Percentiles rank a stretch among this genome's conserved stretches.
Evolutionary conservation across 1,284 basidiomycete genomes (phyloP).

Genomic region (Cryptococcus sp.): DNA sequence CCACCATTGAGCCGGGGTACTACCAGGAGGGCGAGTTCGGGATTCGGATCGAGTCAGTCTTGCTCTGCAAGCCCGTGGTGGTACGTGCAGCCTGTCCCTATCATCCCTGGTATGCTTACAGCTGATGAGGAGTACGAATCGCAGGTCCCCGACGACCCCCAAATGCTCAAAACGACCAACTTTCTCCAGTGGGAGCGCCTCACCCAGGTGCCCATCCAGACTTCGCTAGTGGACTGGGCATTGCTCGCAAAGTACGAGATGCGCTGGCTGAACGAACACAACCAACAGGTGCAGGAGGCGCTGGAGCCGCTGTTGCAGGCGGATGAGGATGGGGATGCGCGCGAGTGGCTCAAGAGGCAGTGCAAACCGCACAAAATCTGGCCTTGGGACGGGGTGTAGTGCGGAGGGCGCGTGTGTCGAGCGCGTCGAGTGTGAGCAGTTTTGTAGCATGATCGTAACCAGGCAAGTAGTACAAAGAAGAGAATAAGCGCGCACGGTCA

Average conservation of each 20-base stretch:
- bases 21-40: conserved; percentile 79
- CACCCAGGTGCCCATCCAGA: conserved; percentile 90
- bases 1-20: conserved; percentile 66
- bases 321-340: conserved; percentile 40
- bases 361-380: conserved; percentile 45
- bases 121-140: no score
- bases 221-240: conserved; percentile 76
- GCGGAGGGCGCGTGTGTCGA: no score
- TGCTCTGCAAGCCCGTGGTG: conserved; percentile 65
- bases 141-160: no score
- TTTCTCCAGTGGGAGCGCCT: conserved; percentile 86
- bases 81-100: conserved; percentile 50
- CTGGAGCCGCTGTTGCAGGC: conserved; percentile 63
- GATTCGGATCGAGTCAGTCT: conserved; percentile 81
- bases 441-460: no score
- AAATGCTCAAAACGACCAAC: conserved; percentile 27
- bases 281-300: conserved; percentile 68
- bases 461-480: no score
- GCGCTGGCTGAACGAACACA: conserved; percentile 88
- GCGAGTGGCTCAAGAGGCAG: conserved; percentile 45
- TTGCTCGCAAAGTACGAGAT: conserved; percentile 84
- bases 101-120: background rate
- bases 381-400: conserved; percentile 34
- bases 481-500: no score
- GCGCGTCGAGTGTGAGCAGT: no score